Conservation (phyloP, 2,329 filamentous ascomycete species). For the Trichophyton rubrum region DNA sequence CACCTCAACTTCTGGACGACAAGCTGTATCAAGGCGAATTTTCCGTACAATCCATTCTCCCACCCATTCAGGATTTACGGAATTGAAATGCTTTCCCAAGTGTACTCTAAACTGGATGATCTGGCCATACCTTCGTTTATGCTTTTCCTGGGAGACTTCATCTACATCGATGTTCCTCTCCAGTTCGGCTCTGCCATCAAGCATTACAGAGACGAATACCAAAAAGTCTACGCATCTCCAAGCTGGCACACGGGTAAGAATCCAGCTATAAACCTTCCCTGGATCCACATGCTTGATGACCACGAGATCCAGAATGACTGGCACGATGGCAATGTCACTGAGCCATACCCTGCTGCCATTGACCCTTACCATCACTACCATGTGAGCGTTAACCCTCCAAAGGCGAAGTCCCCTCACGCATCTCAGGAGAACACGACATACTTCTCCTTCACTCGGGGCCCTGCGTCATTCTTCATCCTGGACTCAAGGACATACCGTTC, state of each 20-base stretch:
- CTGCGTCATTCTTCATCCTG: constrained; percentile 85
- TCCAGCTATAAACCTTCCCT: constrained; percentile 56
- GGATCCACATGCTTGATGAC: constrained; percentile 94
- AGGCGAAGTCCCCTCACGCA: constrained; percentile 36
- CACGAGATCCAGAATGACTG: constrained; percentile 96
- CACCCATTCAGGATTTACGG: constrained; percentile 75
- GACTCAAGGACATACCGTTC: constrained; percentile 83
- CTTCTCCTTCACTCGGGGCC: constrained; percentile 80
- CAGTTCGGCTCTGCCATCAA: constrained; percentile 59
- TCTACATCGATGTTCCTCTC: constrained; percentile 61
- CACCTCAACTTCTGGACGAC: constrained; percentile 84
- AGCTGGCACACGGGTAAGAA: constrained; percentile 60
- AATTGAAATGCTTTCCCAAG: constrained; percentile 60
- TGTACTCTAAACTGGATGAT: constrained; percentile 57
- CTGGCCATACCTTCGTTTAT: constrained; percentile 40
- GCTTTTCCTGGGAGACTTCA: constrained; percentile 44
- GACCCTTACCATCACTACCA: constrained; percentile 86
- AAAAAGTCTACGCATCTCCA: constrained; percentile 88
- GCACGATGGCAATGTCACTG: constrained; percentile 61
- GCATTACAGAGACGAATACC: constrained; percentile 81
- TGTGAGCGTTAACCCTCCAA: constrained; percentile 67
- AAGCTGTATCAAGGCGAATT: constrained; percentile 81
- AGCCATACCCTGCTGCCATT: constrained; percentile 64
- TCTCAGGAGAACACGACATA: constrained; percentile 57
- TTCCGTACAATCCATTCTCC: constrained; percentile 76